Percentiles rank a stretch among this genome's conserved stretches.
Conservation (phyloP, 129 eudicot species). For the Flaveria linearis region DNA sequence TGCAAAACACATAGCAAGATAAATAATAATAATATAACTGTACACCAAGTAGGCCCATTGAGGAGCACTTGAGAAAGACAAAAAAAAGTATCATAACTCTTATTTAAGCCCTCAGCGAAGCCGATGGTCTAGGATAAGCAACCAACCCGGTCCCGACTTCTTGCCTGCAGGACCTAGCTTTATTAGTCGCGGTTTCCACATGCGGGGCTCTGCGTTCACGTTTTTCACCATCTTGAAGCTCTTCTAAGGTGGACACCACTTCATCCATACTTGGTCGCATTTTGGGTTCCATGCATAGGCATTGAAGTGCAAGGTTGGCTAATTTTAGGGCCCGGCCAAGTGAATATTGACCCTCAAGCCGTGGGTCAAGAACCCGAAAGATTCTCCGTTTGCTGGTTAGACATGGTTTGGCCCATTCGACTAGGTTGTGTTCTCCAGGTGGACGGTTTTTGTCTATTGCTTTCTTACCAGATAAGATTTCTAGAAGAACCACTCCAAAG, state of each 20-base stretch:
- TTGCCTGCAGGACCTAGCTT: conserved; percentile 41
- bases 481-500: conserved; percentile 89
- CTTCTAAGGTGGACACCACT: conserved; percentile 62
- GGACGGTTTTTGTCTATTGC: conserved; percentile 93
- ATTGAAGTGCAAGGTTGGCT: conserved; percentile 68
- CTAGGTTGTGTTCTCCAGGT: conserved; percentile 71
- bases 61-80: conserved; percentile 2
- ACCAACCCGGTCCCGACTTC: conserved; percentile 31
- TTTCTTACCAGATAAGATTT: conserved; percentile 73
- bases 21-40: conserved; percentile 10
- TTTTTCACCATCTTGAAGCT: conserved; percentile 55
- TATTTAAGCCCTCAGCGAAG: conserved; percentile 48
- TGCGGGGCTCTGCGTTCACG: conserved; percentile 38
- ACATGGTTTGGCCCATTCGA: conserved; percentile 93
- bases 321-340: conserved; percentile 60
- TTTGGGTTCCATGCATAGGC: conserved; percentile 72
- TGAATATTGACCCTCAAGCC: conserved; percentile 82
- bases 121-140: conserved; percentile 71
- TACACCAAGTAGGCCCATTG: conserved; percentile 26
- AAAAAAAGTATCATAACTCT: neutral
- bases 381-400: conserved; percentile 71
- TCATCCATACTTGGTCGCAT: conserved; percentile 72
- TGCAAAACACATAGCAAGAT: conserved; percentile 1
- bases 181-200: conserved; percentile 23
- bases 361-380: conserved; percentile 65